Evolutionary conservation across 2,329 filamentous ascomycete genomes (phyloP), one percentile per base, ranked within the genome.

Genomic region (Fusarium abutilonis): DNA sequence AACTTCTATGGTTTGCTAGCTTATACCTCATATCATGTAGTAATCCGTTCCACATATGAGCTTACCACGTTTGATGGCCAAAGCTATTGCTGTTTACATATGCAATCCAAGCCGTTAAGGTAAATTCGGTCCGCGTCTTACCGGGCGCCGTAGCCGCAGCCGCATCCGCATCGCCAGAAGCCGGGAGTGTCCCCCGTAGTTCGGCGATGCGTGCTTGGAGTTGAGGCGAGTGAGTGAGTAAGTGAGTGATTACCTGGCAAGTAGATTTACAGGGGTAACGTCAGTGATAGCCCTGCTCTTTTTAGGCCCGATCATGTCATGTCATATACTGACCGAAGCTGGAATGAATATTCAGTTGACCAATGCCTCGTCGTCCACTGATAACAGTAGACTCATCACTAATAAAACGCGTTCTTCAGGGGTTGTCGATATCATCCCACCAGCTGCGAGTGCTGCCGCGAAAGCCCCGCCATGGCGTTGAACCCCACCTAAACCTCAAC

Each of bases 381-480:
- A 62, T 36, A 44, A 38, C 34, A 36, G 38, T 31, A 39, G 21
- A 34, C 19, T 19, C 19, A 4, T 19, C 19, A 4, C 19, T 19
- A 19, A 3, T 19, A 19, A 51, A 43, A 26, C 32, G 48, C 34
- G 23, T 60, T 13, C 28, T 57, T 31, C 56, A 62, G 61, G 61
- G 61, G 51, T 40, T 43, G 39, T 23, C 48, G 35, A 41, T 61
- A 64, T 65, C 61, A 65, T 65, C 57, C 61, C 61, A 64, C 62
- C 56, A 63, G 31, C 31, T 51, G 19, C 48, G 46, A 56, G 44
- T 63, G 47, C 57, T 53, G 62, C 62, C 62, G 62, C 52, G 21
- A 63, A 65, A 64, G 62, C 62, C 62, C 62, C 62, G 62, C 62
- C 57, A 67, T 67, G 29, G 52, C 32, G 51, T 35, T 51, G 50